Evolutionary conservation across 257 asterid genomes (phyloP), one percentile per base, ranked within the genome.

Genomic region (Primulina tabacum): DNA sequence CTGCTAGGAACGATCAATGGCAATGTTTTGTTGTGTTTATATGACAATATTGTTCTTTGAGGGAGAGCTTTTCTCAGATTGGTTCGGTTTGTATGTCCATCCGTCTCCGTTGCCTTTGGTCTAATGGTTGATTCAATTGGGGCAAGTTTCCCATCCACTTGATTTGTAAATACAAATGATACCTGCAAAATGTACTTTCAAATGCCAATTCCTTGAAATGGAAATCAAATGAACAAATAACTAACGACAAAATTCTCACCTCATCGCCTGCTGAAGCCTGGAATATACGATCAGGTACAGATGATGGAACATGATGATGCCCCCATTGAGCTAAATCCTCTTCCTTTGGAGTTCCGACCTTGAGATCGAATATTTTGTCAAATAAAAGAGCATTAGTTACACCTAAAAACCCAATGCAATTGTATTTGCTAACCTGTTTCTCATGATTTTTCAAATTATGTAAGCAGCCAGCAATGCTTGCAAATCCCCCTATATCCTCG

Each of bases 221-320:
- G 28, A 24, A 58, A 64, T 53, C 61, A 55, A 71, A 17, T 26
- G 60, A 67, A 17, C 29, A 38, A 74, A 75, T 24, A 18, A 61
- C 26, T 70, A 30, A 18, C 18, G 30, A 38, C 21, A 62, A 60
- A 75, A 76, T 62, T 50, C 81, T 82, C 56, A 90, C 99, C 95
- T 90, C 99, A 62, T 93, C 82, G 70, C 96, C 99, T 29, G 99
- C 97, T 30, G 97, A 84, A 76, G 95, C 88, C 87, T 87, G 97
- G 67, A 93, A 80, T 71, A 93, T 79, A 75, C 72, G 66, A 82
- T 90, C 99, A 80, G 99, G 97, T 32, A 93, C 92, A 32, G 99
- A 81, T 59, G 88, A 81, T 61, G 99, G 96, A 67, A 56, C 79
- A 65, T 82, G 81, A 76, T 93, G 97, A 84, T 93, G 99, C 24